These are phyloP conservation scores for Urostyla sp. DNA, from an alignment of 73 alveolate genomes.

Conservation along the genomic window DNA sequence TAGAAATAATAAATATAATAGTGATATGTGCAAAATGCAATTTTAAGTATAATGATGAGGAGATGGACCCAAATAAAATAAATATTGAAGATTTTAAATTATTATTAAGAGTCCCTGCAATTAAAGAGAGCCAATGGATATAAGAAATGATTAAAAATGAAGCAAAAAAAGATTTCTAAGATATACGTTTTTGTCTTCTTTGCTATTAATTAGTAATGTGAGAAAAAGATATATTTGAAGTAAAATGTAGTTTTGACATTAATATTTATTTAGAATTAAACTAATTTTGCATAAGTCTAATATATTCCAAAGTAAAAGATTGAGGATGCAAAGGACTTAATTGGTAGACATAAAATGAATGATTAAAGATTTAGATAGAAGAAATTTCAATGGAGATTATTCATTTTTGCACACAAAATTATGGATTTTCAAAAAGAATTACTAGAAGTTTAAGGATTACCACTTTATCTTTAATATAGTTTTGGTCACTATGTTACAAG, in stretches of 20 bases:
- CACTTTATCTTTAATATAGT: conserved; percentile 29
- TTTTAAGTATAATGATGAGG: neutral
- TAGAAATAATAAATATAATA: neutral
- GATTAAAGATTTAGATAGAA: conserved; percentile 29
- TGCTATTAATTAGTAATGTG: conserved; percentile 6
- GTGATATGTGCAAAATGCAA: conserved; percentile 39
- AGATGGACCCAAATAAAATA: neutral
- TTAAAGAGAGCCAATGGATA: neutral
- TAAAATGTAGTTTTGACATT: neutral
- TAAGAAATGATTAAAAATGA: neutral
- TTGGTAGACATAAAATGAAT: neutral
- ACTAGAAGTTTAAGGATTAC: conserved; percentile 28
- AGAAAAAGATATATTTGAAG: conserved; percentile 39
- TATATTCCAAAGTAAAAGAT: conserved; percentile 4
- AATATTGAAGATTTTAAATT: neutral
- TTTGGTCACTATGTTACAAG: conserved; percentile 31
- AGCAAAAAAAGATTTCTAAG: neutral
- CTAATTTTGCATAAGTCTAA: conserved; percentile 6
- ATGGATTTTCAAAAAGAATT: conserved; percentile 39
- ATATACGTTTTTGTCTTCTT: conserved; percentile 12
- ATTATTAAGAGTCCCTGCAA: neutral
- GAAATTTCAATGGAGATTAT: conserved; percentile 21
- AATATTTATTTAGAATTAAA: conserved; percentile 12
- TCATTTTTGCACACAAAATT: conserved; percentile 33
- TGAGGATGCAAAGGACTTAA: neutral